Evolutionary conservation across 2,329 filamentous ascomycete genomes (phyloP), one percentile per base, ranked within the genome.

Genomic region (Plectosphaerella sp.): DNA sequence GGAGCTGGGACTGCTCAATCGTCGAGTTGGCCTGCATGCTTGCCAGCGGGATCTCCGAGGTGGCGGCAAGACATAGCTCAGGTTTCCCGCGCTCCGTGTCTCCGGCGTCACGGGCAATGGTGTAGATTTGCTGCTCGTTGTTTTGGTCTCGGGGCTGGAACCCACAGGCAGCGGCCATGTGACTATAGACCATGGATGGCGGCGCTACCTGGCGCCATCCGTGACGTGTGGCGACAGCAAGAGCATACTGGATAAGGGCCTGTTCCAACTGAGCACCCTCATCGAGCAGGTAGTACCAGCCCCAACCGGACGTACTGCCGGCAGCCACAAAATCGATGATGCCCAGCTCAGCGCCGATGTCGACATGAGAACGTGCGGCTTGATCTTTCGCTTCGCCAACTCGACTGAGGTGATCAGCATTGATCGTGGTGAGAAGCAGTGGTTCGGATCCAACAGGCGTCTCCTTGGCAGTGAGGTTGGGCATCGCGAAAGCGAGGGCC

Each of bases 231-330:
- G 89, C 89, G 2, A 89, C 82, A 10, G 79, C 77, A 3, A 97
- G 78, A 0, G 94, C 87, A 67, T 95, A 97, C 67, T 93, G 87
- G 12, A 97, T 75, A 3, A 99, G 80, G 0, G 94, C 94, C 66
- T 97, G 93, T 71, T 99, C 94, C n/a, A 99, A 80, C 67, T 94
- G 83, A 0, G 92, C 92, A 9, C 86, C 94, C 64, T 96, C 92
- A 64, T 93, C 90, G n/a, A 90, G 77, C 11, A 99, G 83, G 70
- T 91, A 97, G 73, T 99, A 99, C 90, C 91, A 99, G 1, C 94
- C 94, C 93, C 93, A 99, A 37, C 94, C 94, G 4, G 87, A 89
- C 2, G 90, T 86, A n/a, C 82, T 84, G 2, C 87, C 87, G 5
- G 91, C 91, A 54, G 81, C 86, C 5, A 87, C 77, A 64, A 99